Conservation (phyloP, 2,329 filamentous ascomycete species). For the Hymenoscyphus repandus region DNA sequence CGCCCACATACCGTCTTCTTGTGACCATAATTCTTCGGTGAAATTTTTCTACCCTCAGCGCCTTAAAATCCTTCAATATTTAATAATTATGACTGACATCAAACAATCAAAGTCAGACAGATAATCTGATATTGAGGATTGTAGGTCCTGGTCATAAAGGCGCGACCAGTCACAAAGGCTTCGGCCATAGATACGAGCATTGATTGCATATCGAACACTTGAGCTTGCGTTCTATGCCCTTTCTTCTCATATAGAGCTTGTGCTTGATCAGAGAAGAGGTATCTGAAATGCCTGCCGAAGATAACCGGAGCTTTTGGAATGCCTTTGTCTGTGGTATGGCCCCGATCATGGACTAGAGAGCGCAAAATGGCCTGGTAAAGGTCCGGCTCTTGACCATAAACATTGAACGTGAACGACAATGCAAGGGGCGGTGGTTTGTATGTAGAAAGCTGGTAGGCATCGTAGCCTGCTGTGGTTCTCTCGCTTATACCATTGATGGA, state of each 20-base stretch:
- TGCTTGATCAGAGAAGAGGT: not conserved
- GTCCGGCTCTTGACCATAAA: not conserved
- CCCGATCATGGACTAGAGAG: not conserved
- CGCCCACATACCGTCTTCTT: not conserved
- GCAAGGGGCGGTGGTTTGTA: no score
- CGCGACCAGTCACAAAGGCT: not conserved
- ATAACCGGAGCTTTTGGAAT: not conserved
- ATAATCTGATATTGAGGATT: not conserved
- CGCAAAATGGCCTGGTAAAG: not conserved
- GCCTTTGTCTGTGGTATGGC: no score
- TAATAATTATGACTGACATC: not conserved
- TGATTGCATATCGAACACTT: no score
- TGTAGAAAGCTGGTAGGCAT: not conserved
- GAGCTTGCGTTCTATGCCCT: not conserved
- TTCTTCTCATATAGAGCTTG: not conserved
- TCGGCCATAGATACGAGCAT: not conserved
- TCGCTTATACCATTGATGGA: no score
- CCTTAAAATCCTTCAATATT: not conserved
- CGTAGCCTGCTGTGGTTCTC: not conserved
- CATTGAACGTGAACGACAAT: not conserved
- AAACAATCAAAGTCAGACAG: not conserved
- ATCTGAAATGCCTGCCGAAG: not conserved
- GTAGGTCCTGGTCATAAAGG: not conserved
- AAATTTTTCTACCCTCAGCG: not conserved
- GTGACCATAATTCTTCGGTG: not conserved